These are phyloP conservation scores for Puccinia polysora DNA, from an alignment of 1,284 basidiomycete genomes.

Conservation along the genomic window DNA sequence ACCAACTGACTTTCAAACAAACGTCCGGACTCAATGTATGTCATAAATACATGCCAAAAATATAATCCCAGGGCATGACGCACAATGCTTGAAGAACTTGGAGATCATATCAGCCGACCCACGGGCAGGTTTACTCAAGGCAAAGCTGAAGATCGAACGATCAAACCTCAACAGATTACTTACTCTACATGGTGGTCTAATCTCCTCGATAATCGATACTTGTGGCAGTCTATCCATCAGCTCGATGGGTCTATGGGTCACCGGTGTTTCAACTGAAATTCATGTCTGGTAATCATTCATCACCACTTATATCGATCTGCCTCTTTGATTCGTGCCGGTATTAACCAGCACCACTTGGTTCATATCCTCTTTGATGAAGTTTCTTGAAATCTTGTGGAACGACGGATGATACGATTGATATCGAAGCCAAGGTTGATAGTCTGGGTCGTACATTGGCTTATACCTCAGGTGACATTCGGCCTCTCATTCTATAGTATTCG, in stretches of 20 bases:
- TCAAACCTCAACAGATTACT: constrained; percentile 4
- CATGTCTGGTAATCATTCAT: constrained; percentile 52
- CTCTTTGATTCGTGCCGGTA: constrained; percentile 45
- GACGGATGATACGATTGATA: background rate
- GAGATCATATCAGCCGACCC: constrained; percentile 7
- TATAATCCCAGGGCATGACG: background rate
- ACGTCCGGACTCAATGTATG: background rate
- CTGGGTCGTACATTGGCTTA: constrained; percentile 70
- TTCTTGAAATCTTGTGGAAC: constrained; percentile 22
- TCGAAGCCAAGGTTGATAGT: constrained; percentile 29
- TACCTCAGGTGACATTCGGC: constrained; percentile 58
- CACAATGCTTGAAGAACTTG: constrained; percentile 14
- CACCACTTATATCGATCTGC: background rate
- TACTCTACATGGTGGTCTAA: constrained; percentile 73
- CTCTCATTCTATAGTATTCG: too few species aligned
- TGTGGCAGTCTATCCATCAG: constrained; percentile 76
- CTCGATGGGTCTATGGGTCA: constrained; percentile 74
- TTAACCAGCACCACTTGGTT: too few species aligned
- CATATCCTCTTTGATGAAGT: constrained; percentile 20
- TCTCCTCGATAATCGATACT: constrained; percentile 77
- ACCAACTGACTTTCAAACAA: background rate
- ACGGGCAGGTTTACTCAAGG: background rate
- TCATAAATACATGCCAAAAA: background rate
- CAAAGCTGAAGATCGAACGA: background rate
- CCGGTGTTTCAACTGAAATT: constrained; percentile 79